Percentiles rank a stretch among this genome's conserved stretches.
Evolutionary conservation across 345 rosid genomes (phyloP).

Genomic region (Eucalyptus caleyi): DNA sequence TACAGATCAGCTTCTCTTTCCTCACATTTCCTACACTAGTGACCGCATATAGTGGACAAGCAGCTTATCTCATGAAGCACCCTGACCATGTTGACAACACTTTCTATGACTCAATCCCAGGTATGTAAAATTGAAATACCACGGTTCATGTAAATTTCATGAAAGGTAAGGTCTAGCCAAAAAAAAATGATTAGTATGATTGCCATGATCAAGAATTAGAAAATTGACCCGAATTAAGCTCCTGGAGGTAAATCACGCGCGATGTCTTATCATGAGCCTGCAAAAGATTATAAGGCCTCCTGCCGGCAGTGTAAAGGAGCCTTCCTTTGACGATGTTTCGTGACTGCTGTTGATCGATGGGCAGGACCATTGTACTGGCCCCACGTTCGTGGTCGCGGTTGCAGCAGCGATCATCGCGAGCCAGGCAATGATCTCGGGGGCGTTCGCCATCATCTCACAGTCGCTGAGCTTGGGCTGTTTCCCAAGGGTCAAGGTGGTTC

Average conservation of each 20-base stretch:
- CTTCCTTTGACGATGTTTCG: neutral
- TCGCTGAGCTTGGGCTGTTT: conserved; percentile 59
- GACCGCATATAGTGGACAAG: conserved; percentile 1
- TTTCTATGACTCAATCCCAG: neutral
- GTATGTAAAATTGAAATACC: neutral
- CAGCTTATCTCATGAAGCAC: neutral
- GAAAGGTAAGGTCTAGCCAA: conserved; percentile 20
- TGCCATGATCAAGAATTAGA: neutral
- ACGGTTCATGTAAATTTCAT: conserved; percentile 22
- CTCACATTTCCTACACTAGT: neutral
- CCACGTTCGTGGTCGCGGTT: conserved; percentile 62
- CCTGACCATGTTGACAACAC: neutral
- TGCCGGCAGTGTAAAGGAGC: neutral
- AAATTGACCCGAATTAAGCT: neutral
- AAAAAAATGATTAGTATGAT: conserved; percentile 18
- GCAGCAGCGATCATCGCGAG: conserved; percentile 76
- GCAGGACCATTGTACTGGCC: conserved; percentile 74
- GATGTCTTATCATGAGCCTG: neutral
- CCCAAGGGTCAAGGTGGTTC: conserved; percentile 70
- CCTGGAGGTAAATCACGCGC: neutral
- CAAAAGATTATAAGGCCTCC: neutral
- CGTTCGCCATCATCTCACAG: conserved; percentile 55
- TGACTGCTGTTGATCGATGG: neutral
- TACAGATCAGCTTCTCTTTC: conserved; percentile 64
- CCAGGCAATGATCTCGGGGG: conserved; percentile 80